Evolutionary conservation across 2,329 filamentous ascomycete species (phyloP).

Genomic region (Pleurostoma richardsiae): DNA sequence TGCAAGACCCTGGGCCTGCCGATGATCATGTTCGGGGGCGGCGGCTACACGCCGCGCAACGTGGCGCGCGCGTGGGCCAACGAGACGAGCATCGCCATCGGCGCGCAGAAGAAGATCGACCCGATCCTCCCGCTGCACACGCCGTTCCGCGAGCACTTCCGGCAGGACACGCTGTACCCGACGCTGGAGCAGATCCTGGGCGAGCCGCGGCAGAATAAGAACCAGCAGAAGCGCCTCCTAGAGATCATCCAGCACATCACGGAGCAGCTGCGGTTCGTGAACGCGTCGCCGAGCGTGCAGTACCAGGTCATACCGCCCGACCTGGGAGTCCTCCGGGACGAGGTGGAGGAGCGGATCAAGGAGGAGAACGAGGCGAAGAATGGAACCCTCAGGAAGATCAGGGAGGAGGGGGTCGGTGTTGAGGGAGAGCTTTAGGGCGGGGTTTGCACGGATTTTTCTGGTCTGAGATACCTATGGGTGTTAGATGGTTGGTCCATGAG

Average conservation of each 20-base stretch:
- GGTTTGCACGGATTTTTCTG: too few species aligned
- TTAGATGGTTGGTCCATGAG: too few species aligned
- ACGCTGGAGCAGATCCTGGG: constrained; percentile 68
- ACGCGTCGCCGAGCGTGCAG: constrained; percentile 82
- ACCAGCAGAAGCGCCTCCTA: constrained; percentile 69
- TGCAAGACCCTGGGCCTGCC: constrained; percentile 79
- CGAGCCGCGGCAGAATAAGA: constrained; percentile 71
- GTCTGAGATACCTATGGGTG: too few species aligned
- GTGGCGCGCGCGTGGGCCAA: constrained; percentile 96
- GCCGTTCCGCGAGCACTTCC: constrained; percentile 84
- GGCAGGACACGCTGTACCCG: constrained; percentile 82
- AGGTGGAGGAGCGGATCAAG: constrained; percentile 62
- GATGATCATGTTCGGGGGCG: constrained; percentile 86
- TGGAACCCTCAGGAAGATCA: constrained; percentile 43
- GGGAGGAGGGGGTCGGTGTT: constrained; percentile 53
- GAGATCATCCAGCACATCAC: constrained; percentile 73
- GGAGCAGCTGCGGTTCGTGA: constrained; percentile 82
- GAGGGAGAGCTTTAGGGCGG: constrained; percentile 46
- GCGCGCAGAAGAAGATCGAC: constrained; percentile 63
- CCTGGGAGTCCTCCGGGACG: constrained; percentile 60
- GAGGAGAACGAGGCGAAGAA: constrained; percentile 59
- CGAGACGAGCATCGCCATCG: constrained; percentile 87
- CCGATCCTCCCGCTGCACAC: constrained; percentile 73
- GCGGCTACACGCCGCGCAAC: constrained; percentile 94
- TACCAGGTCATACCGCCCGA: constrained; percentile 77